These are phyloP conservation scores for Scalesia atractyloides DNA, from an alignment of 129 eudicot species.

Conservation along the genomic window DNA sequence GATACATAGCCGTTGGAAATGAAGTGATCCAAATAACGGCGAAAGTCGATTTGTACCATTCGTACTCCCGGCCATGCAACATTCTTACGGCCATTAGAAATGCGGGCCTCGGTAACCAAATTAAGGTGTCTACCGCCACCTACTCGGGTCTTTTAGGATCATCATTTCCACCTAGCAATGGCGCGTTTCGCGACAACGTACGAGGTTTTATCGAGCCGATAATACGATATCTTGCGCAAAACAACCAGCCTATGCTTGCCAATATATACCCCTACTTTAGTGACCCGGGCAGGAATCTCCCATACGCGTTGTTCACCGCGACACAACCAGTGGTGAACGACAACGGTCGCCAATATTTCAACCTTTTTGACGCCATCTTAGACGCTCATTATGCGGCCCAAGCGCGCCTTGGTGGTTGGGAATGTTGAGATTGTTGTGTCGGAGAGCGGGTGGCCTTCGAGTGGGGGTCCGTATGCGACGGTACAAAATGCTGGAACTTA, in stretches of 20 bases:
- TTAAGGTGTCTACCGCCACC: conserved; percentile 32
- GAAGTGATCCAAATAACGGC: conserved; percentile 40
- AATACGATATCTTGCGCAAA: conserved; percentile 15
- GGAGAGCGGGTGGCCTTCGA: conserved; percentile 39
- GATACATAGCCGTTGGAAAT: conserved; percentile 58
- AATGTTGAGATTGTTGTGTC: conserved; percentile 37
- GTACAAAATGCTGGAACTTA: conserved; percentile 26
- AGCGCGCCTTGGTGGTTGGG: conserved; percentile 24
- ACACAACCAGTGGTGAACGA: conserved; percentile 11
- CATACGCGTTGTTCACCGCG: conserved; percentile 25
- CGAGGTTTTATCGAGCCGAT: conserved; percentile 23
- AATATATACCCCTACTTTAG: conserved; percentile 16
- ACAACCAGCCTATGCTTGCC: conserved; percentile 29
- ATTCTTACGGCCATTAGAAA: conserved; percentile 22
- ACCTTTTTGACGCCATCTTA: conserved; percentile 34
- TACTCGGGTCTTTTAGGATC: conserved; percentile 13
- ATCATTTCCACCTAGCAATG: conserved; percentile 16
- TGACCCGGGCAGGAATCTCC: background rate
- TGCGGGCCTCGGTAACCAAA: conserved; percentile 19
- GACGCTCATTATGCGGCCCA: conserved; percentile 42
- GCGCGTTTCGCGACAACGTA: conserved; percentile 13
- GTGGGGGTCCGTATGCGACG: conserved; percentile 9
- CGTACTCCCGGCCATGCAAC: conserved; percentile 42
- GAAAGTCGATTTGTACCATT: conserved; percentile 5
- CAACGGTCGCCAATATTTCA: conserved; percentile 18